Evolutionary conservation across 2,329 filamentous ascomycete genomes (phyloP), one percentile per base, ranked within the genome.

Genomic region (Moelleriella libera): DNA sequence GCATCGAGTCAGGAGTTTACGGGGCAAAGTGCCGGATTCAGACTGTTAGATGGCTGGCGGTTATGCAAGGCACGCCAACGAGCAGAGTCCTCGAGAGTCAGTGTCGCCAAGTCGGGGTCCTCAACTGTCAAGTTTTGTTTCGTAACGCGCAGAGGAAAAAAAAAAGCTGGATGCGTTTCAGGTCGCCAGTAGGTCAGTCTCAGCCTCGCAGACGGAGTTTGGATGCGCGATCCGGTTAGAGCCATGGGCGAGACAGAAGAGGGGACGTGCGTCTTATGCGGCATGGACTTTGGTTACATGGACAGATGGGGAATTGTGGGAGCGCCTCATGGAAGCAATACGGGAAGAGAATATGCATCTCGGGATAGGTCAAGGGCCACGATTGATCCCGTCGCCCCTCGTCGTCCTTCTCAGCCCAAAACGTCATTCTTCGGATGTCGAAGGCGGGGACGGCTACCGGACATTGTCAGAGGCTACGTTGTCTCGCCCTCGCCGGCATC

Each of bases 61-160:
- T 45, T 45, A 53, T 52, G 55, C 54, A 52, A 56, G 52, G 56
- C 47, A 55, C 53, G 51, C 54, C 53, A 55, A 55, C 56, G 42
- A 48, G 21, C 5, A 29, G 21, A 29, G 32, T 31, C 8, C 11
- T 6, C 31, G 11, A 39, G 12, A 45, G n/a, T 32, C 41, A 41
- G 43, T 6, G 34, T 11, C 30, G 12, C n/a, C n/a, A 28, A n/a
- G 40, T 45, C 40, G 50, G 43, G 44, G 39, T 43, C 43, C 32
- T 14, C 45, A 12, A 12, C 11, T 9, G 31, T 41, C 43, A 14
- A 29, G 6, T 43, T n/a, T 44, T 9, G 34, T 41, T 41, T 21
- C 46, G 53, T 51, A 50, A 49, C 45, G 45, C 44, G 29, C 41
- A 41, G 48, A 12, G 39, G 45, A 45, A 41, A 28, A 44, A 45